A percentile compares a stretch with the other conserved stretches of the same genome.
These are phyloP conservation scores for Sporothrix mexicana DNA, from an alignment of 2,329 filamentous ascomycete species.

Conservation along the genomic window DNA sequence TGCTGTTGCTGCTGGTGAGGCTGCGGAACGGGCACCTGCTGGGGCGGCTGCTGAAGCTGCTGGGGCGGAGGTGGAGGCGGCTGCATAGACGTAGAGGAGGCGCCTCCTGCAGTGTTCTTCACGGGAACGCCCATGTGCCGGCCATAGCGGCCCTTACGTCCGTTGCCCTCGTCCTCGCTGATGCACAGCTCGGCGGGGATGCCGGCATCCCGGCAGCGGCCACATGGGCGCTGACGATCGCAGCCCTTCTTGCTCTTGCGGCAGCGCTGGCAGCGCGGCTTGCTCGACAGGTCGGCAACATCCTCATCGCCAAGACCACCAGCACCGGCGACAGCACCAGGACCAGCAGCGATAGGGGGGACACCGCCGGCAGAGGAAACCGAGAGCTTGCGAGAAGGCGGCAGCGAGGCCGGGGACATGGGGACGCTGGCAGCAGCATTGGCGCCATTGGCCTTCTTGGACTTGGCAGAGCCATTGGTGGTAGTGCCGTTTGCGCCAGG, in stretches of 20 bases:
- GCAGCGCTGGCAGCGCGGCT: conserved; percentile 96
- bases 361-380: conserved; percentile 62
- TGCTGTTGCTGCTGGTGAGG: conserved; percentile 10
- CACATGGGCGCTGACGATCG: conserved; percentile 93
- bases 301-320: conserved; percentile 74
- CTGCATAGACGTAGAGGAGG: conserved; percentile 35
- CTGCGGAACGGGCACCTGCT: conserved; percentile 14
- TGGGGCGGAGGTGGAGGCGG: conserved; percentile 39
- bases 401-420: conserved; percentile 70
- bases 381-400: conserved; percentile 77
- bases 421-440: conserved; percentile 42
- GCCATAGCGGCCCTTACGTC: conserved; percentile 89
- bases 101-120: conserved; percentile 49
- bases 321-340: conserved; percentile 41
- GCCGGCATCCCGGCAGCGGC: conserved; percentile 93
- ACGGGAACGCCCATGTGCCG: conserved; percentile 72
- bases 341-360: conserved; percentile 39
- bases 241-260: conserved; percentile 99
- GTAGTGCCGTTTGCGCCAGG: conserved; percentile 42
- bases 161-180: conserved; percentile 97
- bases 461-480: conserved; percentile 56
- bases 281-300: conserved; percentile 88
- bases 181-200: conserved; percentile 92
- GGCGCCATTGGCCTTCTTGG: conserved; percentile 49
- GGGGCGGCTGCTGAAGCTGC: conserved; percentile 41